These are phyloP conservation scores for Neospermospora avenae DNA, from an alignment of 2,329 filamentous ascomycete species.

Conservation along the genomic window DNA sequence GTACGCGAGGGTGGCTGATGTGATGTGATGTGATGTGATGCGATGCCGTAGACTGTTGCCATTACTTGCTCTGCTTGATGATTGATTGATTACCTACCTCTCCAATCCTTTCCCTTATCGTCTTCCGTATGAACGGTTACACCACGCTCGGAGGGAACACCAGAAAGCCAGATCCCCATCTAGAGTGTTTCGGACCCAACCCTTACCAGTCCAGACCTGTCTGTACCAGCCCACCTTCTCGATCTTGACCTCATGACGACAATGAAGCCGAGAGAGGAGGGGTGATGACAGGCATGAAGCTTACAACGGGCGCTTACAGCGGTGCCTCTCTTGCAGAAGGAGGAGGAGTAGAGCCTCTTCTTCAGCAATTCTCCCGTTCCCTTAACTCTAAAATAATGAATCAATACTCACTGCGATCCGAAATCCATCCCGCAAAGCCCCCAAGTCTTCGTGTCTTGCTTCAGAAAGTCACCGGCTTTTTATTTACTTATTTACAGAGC, in stretches of 20 bases:
- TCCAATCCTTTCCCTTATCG: not conserved
- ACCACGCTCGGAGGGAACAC: not conserved
- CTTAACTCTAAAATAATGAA: not conserved
- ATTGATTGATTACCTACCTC: not conserved
- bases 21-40: not conserved
- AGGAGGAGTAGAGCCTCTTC: not conserved
- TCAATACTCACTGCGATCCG: not conserved
- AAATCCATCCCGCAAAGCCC: not conserved
- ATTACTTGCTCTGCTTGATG: not conserved
- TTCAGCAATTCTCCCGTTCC: not conserved
- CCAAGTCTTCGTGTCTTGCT: not conserved
- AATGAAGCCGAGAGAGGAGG: not conserved
- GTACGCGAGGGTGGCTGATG: not conserved
- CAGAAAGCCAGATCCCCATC: not conserved
- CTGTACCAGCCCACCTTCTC: not conserved
- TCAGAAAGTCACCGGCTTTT: not conserved
- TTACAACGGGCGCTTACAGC: not conserved
- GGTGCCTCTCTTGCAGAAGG: not conserved
- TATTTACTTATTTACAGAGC: not conserved
- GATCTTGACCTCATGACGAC: constrained; percentile 6
- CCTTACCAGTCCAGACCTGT: not conserved
- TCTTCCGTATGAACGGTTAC: not conserved
- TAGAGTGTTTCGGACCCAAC: not conserved
- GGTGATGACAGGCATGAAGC: not conserved
- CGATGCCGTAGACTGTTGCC: not conserved